Percentiles rank a stretch among this genome's conserved stretches.
phyloP scores from a whole-genome alignment of 1,284 basidiomycete genomes.

The Microbotryum intermedium region DNA sequence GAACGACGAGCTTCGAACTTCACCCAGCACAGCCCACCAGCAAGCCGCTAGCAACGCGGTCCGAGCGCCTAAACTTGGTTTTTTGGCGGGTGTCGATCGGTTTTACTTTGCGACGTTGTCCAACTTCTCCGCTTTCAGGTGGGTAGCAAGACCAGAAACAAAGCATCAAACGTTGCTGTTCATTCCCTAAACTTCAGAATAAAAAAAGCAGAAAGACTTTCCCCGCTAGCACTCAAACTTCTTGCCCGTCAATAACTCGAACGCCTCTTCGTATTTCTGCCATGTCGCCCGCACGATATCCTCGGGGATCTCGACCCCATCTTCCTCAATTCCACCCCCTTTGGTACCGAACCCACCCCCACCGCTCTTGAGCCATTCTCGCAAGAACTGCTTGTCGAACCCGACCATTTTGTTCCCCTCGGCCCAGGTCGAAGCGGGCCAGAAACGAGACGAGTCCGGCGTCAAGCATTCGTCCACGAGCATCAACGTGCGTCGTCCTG shows the following conservation, averaged over 20 bases:
- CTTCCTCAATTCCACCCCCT: conserved; percentile 64
- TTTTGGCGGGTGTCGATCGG: too few relatives aligned
- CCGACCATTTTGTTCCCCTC: conserved; percentile 72
- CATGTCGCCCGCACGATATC: conserved; percentile 69
- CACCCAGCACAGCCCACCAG: not conserved
- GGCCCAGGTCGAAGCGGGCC: conserved; percentile 68
- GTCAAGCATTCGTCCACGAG: conserved; percentile 94
- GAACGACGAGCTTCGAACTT: not conserved
- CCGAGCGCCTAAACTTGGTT: too few relatives aligned
- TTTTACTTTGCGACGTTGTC: not conserved
- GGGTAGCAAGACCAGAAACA: not conserved
- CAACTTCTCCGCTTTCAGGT: not conserved
- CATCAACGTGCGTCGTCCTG: conserved; percentile 51
- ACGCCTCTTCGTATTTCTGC: conserved; percentile 67
- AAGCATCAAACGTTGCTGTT: too few relatives aligned
- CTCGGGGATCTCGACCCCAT: conserved; percentile 52
- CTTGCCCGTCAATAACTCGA: conserved; percentile 54
- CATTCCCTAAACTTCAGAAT: not conserved
- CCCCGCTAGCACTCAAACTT: conserved; percentile 16
- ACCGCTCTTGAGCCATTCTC: conserved; percentile 69
- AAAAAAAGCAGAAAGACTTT: too few relatives aligned
- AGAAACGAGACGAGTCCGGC: conserved; percentile 95
- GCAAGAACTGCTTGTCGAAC: conserved; percentile 94
- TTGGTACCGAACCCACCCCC: conserved; percentile 58
- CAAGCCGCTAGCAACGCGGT: not conserved